Evolutionary conservation across 768 basidiomycete species (phyloP), one percentile per base, ranked within the genome.

Genomic region (Tulasnella sp.): DNA sequence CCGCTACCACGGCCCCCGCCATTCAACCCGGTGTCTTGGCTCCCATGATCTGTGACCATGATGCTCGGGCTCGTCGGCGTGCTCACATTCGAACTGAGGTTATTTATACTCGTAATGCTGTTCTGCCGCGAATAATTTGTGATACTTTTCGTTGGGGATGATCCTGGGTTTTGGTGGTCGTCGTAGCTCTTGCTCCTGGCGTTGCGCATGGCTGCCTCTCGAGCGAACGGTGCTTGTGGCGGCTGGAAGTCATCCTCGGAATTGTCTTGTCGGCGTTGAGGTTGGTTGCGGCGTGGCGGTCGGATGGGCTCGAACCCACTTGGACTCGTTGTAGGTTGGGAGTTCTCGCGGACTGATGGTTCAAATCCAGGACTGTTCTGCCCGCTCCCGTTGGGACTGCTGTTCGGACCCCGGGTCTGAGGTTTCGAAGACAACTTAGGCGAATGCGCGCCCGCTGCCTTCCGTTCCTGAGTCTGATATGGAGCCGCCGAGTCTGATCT

Each of bases 191-290:
- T 27, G 3, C 27, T 56, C 4, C 54, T 32, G 30, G 27, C 56
- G 41, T 29, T 56, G 1, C 55, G 51, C 51, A 41, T 42, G 10
- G 48, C 45, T 9, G 45, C 44, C 27, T 59, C 56, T 24, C 56
- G 44, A 7, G 56, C 56, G 21, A 59, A 59, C 23, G 56, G 56
- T 11, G 56, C 56, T 32, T 59, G 56, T 9, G 56, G 56, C 7
- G 56, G 56, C 19, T 49, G 27, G 47, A 59, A 59, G 19, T 49
- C 56, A 29, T 49, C 56, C 26, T n/a, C 23, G 1, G 27, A 30
- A 42, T 59, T 47, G 15, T 38, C 34, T 38, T 15, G 34, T 5
- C 34, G 34, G 34, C 34, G 34, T n/a, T n/a, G n/a, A n/a, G n/a
- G n/a, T n/a, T n/a, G n/a, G 15, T 38, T 21, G 56, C 48, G 13